phyloP scores from a whole-genome alignment of 768 basidiomycete genomes.

The Amanita molliuscula region DNA sequence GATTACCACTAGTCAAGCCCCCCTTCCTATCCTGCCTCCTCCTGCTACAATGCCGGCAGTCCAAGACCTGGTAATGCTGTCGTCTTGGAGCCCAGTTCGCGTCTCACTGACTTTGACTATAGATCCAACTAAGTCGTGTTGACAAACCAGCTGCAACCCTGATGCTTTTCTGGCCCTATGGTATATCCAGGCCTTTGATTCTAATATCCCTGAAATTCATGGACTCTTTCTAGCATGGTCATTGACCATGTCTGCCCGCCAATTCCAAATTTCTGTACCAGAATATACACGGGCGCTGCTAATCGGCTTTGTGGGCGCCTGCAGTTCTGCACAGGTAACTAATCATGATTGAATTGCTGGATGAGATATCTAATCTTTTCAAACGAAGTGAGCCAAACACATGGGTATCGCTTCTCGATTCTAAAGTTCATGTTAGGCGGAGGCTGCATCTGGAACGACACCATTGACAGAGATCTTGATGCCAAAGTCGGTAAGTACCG shows the following conservation, averaged over 20 bases:
- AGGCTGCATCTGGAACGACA: constrained; percentile 18
- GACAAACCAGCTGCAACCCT: constrained; percentile 13
- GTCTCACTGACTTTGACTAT: not conserved
- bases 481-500: constrained; percentile 17
- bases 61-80: not conserved
- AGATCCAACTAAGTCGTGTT: constrained; percentile 13
- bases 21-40: no score
- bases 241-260: not conserved
- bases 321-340: not conserved
- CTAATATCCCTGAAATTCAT: not conserved
- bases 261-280: not conserved
- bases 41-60: not conserved
- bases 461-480: constrained; percentile 20
- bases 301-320: not conserved
- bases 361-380: not conserved
- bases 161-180: constrained; percentile 16
- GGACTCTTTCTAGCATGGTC: not conserved
- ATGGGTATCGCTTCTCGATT: not conserved
- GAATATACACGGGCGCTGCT: not conserved
- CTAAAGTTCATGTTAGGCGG: constrained; percentile 10
- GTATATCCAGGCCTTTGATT: constrained; percentile 1
- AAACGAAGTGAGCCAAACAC: not conserved
- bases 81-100: not conserved
- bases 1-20: no score
- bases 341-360: not conserved